These are phyloP conservation scores for Suillus sp. DNA, from an alignment of 768 basidiomycete genomes.

Conservation along the genomic window DNA sequence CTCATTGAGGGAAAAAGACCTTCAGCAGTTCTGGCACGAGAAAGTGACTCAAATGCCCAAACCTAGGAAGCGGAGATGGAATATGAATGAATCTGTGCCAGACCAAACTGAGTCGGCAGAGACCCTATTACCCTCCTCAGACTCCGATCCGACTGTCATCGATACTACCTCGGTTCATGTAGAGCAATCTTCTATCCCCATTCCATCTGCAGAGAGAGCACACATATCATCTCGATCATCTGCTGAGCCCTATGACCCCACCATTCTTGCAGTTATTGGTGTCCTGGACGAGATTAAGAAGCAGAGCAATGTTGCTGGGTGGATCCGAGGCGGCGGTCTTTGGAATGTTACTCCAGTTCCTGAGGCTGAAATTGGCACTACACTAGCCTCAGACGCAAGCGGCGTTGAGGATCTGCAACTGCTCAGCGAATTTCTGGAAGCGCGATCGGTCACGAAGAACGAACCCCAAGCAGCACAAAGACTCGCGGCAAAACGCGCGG, in stretches of 20 bases:
- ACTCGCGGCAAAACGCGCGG: neutral
- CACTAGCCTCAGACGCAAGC: neutral
- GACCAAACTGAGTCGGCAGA: slow-evolving; percentile 10
- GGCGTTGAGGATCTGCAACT: neutral
- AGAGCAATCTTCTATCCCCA: slow-evolving; percentile 4
- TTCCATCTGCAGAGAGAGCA: neutral
- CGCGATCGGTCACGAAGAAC: neutral
- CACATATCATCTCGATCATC: neutral
- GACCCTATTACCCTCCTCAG: slow-evolving; percentile 4
- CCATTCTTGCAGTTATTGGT: slow-evolving; percentile 63
- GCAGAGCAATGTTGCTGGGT: slow-evolving; percentile 67
- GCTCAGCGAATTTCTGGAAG: neutral
- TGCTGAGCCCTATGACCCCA: slow-evolving; percentile 46
- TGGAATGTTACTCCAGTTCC: slow-evolving; percentile 15
- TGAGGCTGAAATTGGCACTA: neutral
- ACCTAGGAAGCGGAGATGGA: slow-evolving; percentile 8
- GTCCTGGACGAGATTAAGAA: slow-evolving; percentile 59
- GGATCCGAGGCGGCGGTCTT: slow-evolving; percentile 63
- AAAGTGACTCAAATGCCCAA: slow-evolving; percentile 15
- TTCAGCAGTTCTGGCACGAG: slow-evolving; percentile 30
- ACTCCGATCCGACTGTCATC: slow-evolving; percentile 9
- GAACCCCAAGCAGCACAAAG: neutral
- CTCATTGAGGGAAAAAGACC: slow-evolving; percentile 42
- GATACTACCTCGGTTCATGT: neutral
- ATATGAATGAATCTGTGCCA: slow-evolving; percentile 6